phyloP scores from a whole-genome alignment of 2,329 filamentous ascomycete genomes.

The Fusarium sp. region DNA sequence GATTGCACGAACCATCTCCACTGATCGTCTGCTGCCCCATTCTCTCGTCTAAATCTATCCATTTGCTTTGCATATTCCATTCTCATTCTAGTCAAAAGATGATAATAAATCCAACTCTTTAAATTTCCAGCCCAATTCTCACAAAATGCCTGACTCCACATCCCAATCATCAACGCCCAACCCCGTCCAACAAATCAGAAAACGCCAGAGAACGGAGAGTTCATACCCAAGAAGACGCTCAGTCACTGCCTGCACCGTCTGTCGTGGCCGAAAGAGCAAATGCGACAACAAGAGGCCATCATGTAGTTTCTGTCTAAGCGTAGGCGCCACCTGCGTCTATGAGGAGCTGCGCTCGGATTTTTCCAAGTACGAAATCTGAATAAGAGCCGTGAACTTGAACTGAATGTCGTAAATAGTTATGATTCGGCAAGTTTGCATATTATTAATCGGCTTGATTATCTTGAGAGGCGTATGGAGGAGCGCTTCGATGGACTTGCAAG shows the following conservation, averaged over 20 bases:
- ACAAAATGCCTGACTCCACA: neutral
- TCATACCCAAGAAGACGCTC: neutral
- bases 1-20: neutral
- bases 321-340: neutral
- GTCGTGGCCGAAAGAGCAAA: neutral
- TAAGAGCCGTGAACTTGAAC: neutral
- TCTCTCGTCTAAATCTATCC: neutral
- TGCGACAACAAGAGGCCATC: constrained; percentile 4
- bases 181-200: neutral
- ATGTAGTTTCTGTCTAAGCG: neutral
- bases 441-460: neutral
- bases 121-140: neutral
- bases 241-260: neutral
- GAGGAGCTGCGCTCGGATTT: neutral
- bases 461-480: neutral
- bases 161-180: neutral
- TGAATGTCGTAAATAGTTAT: neutral
- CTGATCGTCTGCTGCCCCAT: neutral
- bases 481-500: neutral
- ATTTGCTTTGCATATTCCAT: neutral
- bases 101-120: neutral
- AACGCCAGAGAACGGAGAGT: neutral
- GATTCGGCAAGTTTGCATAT: neutral
- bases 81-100: neutral
- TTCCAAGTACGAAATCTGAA: neutral